phyloP scores from a whole-genome alignment of 2,329 filamentous ascomycete species.

The Colletotrichum nymphaeae region DNA sequence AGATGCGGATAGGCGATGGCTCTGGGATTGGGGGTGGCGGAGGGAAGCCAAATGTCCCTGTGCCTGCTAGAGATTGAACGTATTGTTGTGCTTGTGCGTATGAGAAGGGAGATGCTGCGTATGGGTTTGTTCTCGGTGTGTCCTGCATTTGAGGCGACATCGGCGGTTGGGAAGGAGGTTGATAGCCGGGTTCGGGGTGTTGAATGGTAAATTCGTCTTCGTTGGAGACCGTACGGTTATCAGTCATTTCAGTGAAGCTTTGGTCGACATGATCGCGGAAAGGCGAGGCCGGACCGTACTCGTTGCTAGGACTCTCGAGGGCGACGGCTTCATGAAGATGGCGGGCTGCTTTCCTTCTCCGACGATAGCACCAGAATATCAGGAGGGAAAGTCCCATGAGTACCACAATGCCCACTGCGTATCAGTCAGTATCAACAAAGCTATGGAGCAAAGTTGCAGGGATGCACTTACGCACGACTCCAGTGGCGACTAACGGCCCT shows the following conservation, averaged over 20 bases:
- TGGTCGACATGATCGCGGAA: conserved; percentile 1
- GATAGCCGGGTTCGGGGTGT: neutral
- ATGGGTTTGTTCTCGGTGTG: neutral
- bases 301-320: neutral
- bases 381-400: conserved; percentile 23
- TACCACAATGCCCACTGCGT: conserved; percentile 15
- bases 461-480: conserved; percentile 14
- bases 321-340: conserved; percentile 7
- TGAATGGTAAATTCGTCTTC: conserved; percentile 3
- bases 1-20: conserved; percentile 31
- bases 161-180: neutral
- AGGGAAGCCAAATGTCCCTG: conserved; percentile 5
- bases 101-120: conserved; percentile 14
- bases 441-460: too few relatives aligned
- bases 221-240: neutral
- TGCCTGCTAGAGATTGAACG: conserved; percentile 20
- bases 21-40: conserved; percentile 16
- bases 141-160: neutral
- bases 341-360: conserved; percentile 4
- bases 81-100: conserved; percentile 33
- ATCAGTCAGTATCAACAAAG: neutral
- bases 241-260: neutral
- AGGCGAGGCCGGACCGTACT: neutral
- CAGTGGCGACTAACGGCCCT: conserved; percentile 21
- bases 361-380: conserved; percentile 27